Evolutionary conservation across 768 basidiomycete genomes (phyloP).

Genomic region (Calocybe indica): DNA sequence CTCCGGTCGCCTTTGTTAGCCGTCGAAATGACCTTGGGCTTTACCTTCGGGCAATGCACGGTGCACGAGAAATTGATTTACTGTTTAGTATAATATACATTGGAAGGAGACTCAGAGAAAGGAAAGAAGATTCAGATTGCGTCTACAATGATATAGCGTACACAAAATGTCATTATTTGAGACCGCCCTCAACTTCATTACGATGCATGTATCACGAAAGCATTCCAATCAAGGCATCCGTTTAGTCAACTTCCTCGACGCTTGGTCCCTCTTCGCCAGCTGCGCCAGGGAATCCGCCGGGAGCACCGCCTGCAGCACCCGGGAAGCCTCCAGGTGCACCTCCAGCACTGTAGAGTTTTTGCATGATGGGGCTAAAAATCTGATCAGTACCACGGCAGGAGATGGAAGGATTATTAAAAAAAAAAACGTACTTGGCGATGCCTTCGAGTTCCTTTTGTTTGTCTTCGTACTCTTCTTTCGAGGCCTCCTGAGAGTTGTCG

Average conservation of each 20-base stretch:
- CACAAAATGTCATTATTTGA: conserved; percentile 9
- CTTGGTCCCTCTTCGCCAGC: conserved; percentile 77
- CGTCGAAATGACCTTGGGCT: too few relatives aligned
- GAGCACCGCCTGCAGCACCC: conserved; percentile 50
- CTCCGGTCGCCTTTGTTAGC: too few relatives aligned
- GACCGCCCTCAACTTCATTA: conserved; percentile 2
- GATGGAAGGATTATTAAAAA: not conserved
- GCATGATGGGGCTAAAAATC: conserved; percentile 45
- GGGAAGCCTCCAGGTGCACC: conserved; percentile 61
- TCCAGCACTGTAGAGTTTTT: conserved; percentile 73
- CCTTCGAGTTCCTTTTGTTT: conserved; percentile 91
- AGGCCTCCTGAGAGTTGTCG: conserved; percentile 81
- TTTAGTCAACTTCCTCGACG: conserved; percentile 87
- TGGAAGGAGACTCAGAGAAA: too few relatives aligned
- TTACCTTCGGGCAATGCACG: too few relatives aligned
- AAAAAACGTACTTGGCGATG: conserved; percentile 51
- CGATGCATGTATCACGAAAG: conserved; percentile 12
- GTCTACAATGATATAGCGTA: not conserved
- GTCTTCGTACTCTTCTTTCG: conserved; percentile 90
- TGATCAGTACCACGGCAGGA: conserved; percentile 4
- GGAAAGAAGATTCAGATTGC: too few relatives aligned
- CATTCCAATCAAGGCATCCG: conserved; percentile 7
- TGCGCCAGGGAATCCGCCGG: conserved; percentile 65
- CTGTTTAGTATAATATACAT: too few relatives aligned
- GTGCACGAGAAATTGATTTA: too few relatives aligned